Evolutionary conservation across 176 grass and related monocot species (phyloP), one percentile per base, ranked within the genome.

Genomic region (Triticum aestivum): DNA sequence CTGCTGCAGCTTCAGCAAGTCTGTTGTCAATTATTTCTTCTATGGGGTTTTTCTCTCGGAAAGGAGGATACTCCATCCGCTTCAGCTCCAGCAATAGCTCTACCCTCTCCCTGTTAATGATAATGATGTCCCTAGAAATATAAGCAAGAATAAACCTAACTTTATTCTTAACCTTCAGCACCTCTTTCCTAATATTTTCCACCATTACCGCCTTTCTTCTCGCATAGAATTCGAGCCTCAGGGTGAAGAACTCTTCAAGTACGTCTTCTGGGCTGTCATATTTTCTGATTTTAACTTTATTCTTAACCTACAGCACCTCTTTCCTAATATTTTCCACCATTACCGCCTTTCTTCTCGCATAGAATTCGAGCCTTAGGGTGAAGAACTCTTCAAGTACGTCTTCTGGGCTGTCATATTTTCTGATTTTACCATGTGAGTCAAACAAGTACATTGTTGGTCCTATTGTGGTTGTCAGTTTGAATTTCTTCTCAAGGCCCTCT

Each of bases 401-500:
- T 52, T 96, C 97, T 3, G 97, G 93, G 4, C 54, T 90, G 33
- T 96, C 89, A 33, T 96, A 98, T 78, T 98, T 98, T 39, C 83
- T 85, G 37, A 98, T 98, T 79, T 86, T 89, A 12, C 92, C 88
- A 15, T 92, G 75, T 1, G 84, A 71, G 68, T 92, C 92, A 91
- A 98, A 98, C 77, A 98, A 77, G 80, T 98, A 94, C 94, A 96
- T 98, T 62, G 97, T 85, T 23, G 92, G 96, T 30, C 84, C 85
- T 21, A 98, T 80, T 30, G 91, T 88, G 20, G 97, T 94, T 51
- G 89, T 96, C 68, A 98, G 35, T 82, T 94, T 98, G 63, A 98
- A 96, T 65, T 93, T 98, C 83, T 96, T 98, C 83, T 83, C 72
- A 12, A 98, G 77, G 4, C 97, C 97, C 94, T 98, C 97, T 85